Evolutionary conservation across 257 asterid genomes (phyloP), one percentile per base, ranked within the genome.

Genomic region (Scutellaria minor): DNA sequence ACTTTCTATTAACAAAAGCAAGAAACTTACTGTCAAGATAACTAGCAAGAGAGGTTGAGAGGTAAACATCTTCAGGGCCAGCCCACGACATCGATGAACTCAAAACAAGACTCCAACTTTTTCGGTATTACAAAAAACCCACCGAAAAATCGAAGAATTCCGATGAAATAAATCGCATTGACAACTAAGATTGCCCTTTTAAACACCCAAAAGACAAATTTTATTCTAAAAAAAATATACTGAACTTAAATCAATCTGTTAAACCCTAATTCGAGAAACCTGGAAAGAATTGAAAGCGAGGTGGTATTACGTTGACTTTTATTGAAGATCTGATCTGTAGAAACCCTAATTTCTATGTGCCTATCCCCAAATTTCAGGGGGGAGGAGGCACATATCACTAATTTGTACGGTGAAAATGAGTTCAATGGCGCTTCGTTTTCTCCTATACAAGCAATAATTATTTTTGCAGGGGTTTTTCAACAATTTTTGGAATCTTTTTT

Each of bases 11-110:
- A 44, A 66, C n/a, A 58, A 11, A 13, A 76, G 6, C 24, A 44
- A 71, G 42, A 74, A 18, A 64, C 95, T 81, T 80, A 95, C 99
- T 95, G 82, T 95, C 99, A 67, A 92, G 99, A 81, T 95, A 95
- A 83, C 96, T 92, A 35, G 98, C 99, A 75, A 95, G 98, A 80
- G 99, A 92, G 65, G 99, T 95, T 10, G 99, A 95, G 48, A 88
- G 96, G 82, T 83, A 83, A 71, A 88, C 85, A 84, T 92, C 98
- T 83, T 95, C 99, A 57, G 98, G 94, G 48, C 96, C 87, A 47
- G 96, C 97, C 98, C 97, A 95, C 85, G 98, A 90, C 99, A 95
- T 95, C 75, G 86, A 52, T 73, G 78, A 77, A 62, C 70, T 75
- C 75, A 54, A 68, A 58, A 7, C 45, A 74, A 80, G 68, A 55